phyloP scores from a whole-genome alignment of 2,329 filamentous ascomycete species.

The Talaromyces islandicus region DNA sequence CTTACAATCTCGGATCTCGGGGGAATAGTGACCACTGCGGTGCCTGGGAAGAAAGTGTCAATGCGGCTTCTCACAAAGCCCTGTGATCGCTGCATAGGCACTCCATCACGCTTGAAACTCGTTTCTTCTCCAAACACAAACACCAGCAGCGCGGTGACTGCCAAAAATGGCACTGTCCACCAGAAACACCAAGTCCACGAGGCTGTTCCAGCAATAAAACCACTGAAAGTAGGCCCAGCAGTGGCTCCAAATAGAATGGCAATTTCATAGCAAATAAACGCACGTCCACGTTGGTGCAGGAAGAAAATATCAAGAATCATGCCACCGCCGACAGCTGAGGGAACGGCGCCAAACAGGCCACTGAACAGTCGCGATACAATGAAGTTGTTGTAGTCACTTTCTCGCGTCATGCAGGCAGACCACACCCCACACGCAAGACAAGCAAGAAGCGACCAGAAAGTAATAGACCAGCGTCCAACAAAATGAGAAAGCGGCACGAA shows the following conservation, averaged over 20 bases:
- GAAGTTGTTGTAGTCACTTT: conserved; percentile 16
- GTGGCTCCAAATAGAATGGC: conserved; percentile 11
- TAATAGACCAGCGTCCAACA: conserved; percentile 14
- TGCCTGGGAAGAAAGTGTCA: conserved; percentile 13
- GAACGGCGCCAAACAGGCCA: conserved; percentile 12
- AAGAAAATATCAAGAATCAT: conserved; percentile 18
- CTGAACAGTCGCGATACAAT: conserved; percentile 15
- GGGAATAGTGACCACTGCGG: not conserved
- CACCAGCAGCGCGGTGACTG: conserved; percentile 7
- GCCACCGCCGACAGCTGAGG: conserved; percentile 11
- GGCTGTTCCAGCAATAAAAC: conserved; percentile 12
- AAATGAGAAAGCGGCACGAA: conserved; percentile 13
- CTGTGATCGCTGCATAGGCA: not conserved
- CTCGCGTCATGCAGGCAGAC: conserved; percentile 19
- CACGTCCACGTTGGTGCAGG: conserved; percentile 19
- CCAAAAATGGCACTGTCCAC: conserved; percentile 14
- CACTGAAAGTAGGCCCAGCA: conserved; percentile 11
- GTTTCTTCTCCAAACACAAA: conserved; percentile 16
- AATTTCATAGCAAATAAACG: conserved; percentile 14
- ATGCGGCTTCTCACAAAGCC: conserved; percentile 8
- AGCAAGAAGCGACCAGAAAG: conserved; percentile 18
- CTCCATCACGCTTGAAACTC: conserved; percentile 1
- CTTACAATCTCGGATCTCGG: conserved; percentile 3
- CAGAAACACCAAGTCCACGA: conserved; percentile 14
- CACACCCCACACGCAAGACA: conserved; percentile 16